These are phyloP conservation scores for Penstemon eatonii DNA, from an alignment of 257 asterid species.

Conservation along the genomic window DNA sequence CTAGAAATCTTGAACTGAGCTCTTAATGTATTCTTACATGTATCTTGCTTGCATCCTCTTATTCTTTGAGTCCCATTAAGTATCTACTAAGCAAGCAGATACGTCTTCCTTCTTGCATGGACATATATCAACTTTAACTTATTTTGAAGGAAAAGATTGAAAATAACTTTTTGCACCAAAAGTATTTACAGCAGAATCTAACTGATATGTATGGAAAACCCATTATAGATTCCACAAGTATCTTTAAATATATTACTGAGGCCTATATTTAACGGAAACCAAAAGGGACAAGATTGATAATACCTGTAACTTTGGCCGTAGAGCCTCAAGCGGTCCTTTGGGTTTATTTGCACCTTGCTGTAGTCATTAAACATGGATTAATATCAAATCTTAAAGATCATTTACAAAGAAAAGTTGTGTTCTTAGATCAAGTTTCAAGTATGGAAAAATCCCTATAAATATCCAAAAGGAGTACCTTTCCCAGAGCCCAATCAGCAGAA, in stretches of 20 bases:
- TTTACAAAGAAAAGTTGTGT: not conserved
- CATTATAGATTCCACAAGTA: not conserved
- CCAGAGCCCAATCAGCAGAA: conserved; percentile 99
- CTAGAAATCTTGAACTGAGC: too few species aligned
- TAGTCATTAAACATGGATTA: conserved; percentile 26
- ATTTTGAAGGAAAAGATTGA: not conserved
- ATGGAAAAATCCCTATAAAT: conserved; percentile 10
- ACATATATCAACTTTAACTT: too few species aligned
- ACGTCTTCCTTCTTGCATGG: too few species aligned
- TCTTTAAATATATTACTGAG: not conserved
- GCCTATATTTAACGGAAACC: not conserved
- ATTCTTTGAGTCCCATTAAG: too few species aligned
- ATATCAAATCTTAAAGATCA: not conserved
- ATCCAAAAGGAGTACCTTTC: conserved; percentile 62
- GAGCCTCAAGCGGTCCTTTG: conserved; percentile 98
- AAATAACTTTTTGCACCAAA: not conserved
- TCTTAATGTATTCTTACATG: too few species aligned
- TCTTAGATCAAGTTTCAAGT: conserved; percentile 1
- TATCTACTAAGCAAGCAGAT: too few species aligned
- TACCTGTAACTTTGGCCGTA: conserved; percentile 98
- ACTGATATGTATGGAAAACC: not conserved
- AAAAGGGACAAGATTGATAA: not conserved
- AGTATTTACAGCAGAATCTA: not conserved
- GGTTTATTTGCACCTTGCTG: conserved; percentile 99
- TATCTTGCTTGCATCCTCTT: too few species aligned